A percentile compares a stretch with the other conserved stretches of the same genome.
Evolutionary conservation across 441 rosid genomes (phyloP).

Genomic region (Adansonia grandidieri): DNA sequence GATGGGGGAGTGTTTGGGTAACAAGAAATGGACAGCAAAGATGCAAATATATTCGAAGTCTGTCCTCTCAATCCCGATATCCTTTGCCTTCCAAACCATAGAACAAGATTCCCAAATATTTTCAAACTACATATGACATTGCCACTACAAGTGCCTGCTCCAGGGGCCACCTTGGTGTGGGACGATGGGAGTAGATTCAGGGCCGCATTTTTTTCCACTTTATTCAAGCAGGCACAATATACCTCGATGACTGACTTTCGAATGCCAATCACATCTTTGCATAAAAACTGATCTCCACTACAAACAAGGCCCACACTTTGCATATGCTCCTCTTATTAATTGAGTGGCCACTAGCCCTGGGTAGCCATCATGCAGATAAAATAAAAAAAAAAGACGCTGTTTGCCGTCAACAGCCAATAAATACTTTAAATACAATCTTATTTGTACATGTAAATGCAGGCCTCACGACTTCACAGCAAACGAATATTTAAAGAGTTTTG

Average conservation of each 20-base stretch:
- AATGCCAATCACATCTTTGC: conserved; percentile 18
- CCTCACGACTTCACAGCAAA: background rate
- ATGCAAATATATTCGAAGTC: background rate
- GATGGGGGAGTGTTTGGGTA: background rate
- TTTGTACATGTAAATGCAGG: background rate
- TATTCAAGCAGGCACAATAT: conserved; percentile 1
- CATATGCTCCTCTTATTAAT: conserved; percentile 25
- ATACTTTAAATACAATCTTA: background rate
- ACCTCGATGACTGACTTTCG: conserved; percentile 15
- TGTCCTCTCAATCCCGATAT: background rate
- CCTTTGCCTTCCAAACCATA: conserved; percentile 14
- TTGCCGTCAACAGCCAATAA: conserved; percentile 13
- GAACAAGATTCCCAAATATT: conserved; percentile 12
- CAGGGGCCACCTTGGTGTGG: conserved; percentile 14
- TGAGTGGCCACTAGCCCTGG: conserved; percentile 9
- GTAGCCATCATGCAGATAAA: background rate
- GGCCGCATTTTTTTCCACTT: conserved; percentile 7
- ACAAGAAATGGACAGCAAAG: background rate
- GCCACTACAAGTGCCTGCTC: conserved; percentile 12
- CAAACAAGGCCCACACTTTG: background rate
- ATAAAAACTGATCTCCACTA: conserved; percentile 23
- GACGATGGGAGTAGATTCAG: conserved; percentile 12
- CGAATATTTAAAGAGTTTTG: background rate
- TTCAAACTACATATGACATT: background rate
- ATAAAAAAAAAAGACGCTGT: background rate